Conservation (phyloP, 2,329 filamentous ascomycete genomes). For the Nemania diffusa region DNA sequence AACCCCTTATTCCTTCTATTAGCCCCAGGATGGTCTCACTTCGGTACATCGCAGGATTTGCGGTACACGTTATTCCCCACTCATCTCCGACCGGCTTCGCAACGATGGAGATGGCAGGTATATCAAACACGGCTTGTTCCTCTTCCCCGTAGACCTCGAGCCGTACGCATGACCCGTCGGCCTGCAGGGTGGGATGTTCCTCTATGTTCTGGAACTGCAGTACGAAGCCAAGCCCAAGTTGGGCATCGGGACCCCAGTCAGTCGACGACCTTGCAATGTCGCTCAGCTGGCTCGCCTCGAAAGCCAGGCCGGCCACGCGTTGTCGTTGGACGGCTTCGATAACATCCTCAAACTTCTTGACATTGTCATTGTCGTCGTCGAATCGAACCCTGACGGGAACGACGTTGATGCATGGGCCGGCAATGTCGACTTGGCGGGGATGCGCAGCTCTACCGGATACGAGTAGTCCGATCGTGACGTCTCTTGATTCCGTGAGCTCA, state of each 20-base stretch:
- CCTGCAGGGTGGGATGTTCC: constrained; percentile 8
- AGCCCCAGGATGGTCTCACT: constrained; percentile 8
- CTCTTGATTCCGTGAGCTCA: constrained; percentile 1
- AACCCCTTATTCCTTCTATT: constrained; percentile 5
- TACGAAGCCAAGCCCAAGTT: neutral
- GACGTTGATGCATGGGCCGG: constrained; percentile 6
- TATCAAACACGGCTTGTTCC: constrained; percentile 7
- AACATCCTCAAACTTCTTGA: neutral
- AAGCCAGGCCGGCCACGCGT: neutral
- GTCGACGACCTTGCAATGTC: neutral
- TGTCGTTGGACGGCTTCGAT: constrained; percentile 8
- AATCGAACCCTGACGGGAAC: constrained; percentile 7
- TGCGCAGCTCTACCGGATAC: neutral
- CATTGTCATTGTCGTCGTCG: constrained; percentile 2
- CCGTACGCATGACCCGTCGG: constrained; percentile 1
- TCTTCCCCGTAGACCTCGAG: constrained; percentile 10
- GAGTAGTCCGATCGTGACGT: constrained; percentile 4
- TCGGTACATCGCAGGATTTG: constrained; percentile 5
- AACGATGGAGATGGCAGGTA: constrained; percentile 4
- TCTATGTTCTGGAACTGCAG: constrained; percentile 16
- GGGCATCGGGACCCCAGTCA: neutral
- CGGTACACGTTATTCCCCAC: constrained; percentile 9
- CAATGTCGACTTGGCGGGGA: neutral
- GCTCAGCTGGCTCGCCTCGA: neutral
- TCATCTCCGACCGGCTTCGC: constrained; percentile 3